Evolutionary conservation across 2,329 filamentous ascomycete genomes (phyloP), one percentile per base, ranked within the genome.

Genomic region (Pestalotiopsis sp.): DNA sequence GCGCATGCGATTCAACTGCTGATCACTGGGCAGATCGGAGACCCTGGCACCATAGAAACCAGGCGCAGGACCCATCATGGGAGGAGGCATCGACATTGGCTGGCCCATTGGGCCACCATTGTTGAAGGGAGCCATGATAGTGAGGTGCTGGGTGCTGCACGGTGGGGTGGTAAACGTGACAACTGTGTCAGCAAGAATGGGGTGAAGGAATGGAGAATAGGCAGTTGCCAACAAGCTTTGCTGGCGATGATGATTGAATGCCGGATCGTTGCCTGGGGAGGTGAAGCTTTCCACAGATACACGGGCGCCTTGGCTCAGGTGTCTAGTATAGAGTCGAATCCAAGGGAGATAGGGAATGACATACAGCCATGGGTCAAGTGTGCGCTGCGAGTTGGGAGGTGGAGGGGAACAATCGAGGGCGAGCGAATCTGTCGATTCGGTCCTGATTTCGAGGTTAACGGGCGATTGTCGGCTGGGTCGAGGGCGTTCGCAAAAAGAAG

Each of bases 301-400:
- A 12, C 11, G 20, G 23, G 20, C 56, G 56, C 25, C 27, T 36
- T 59, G 45, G 27, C 23, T 14, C 45, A 20, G 23, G 60, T 41
- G n/a, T 36, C 23, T 36, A 23, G 27, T 64, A 17, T 49, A 17
- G 64, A 36, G 52, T 52, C 38, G 25, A 61, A 52, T 17, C 45
- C 31, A 25, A 52, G 41, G 45, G 59, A 59, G 63, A 63, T 38
- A 25, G 64, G 39, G 23, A 25, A 31, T 58, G 60, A 70, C 69
- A 61, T 70, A 70, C 69, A 70, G 69, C 69, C 69, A 70, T 70
- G 67, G 66, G 64, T 67, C 62, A 67, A 66, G 41, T 60, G 38
- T 65, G 60, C 61, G 63, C 38, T 57, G 56, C 5, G 20, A 64
- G 14, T 11, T 64, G 61, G 49, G 49, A 41, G 36, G 38, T 64